Percentiles rank a stretch among this genome's conserved stretches.
Evolutionary conservation across 129 eudicot genomes (phyloP).

Genomic region (Escallonia rubra): DNA sequence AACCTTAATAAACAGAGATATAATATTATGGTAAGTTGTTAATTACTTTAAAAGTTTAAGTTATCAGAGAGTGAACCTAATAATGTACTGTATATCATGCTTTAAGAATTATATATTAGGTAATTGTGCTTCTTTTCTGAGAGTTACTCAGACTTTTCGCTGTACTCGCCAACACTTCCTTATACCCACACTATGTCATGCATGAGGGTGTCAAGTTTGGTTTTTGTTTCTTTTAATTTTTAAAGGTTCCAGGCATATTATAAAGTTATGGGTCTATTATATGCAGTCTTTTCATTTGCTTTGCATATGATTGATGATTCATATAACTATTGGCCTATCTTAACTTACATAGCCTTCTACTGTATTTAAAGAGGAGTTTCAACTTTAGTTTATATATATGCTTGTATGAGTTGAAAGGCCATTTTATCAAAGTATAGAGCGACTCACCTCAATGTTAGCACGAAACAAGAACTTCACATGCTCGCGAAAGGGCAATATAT

Average conservation of each 20-base stretch:
- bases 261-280: neutral
- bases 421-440: neutral
- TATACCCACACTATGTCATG: neutral
- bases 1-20: too few relatives aligned
- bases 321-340: neutral
- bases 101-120: neutral
- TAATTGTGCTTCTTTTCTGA: neutral
- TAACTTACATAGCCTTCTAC: neutral
- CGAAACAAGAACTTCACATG: constrained; percentile 8
- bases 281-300: too few relatives aligned
- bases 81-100: neutral
- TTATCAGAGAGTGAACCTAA: neutral
- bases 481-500: constrained; percentile 8
- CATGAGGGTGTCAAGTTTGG: neutral
- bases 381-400: neutral
- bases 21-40: too few relatives aligned
- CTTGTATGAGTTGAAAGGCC: neutral
- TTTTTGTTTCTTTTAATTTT: neutral
- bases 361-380: neutral
- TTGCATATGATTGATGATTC: neutral
- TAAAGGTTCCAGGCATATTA: too few relatives aligned
- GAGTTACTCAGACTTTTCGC: neutral
- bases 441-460: constrained; percentile 4
- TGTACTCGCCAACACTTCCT: neutral
- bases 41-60: neutral